Evolutionary conservation across 2,329 filamentous ascomycete genomes (phyloP), one percentile per base, ranked within the genome.

Genomic region (Aspergillus sp.): DNA sequence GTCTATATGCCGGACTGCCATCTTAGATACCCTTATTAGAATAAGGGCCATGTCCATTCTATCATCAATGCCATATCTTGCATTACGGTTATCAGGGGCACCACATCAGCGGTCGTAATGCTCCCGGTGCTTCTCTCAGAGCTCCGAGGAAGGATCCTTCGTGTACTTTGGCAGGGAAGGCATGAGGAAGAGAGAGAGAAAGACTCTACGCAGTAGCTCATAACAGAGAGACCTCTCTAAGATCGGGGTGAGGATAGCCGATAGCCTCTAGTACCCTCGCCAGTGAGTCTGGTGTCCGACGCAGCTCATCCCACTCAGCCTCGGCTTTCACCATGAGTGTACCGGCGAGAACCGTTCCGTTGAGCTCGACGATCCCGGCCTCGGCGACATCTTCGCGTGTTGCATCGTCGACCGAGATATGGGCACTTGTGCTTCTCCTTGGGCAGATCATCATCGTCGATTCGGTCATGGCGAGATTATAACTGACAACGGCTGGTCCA

Each of bases 291-390:
- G 77, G 77, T 31, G 80, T 74, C 6, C 69, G 63, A 34, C 77
- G 74, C 43, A 87, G 67, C 41, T 75, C 64, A 62, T 85, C 77
- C 83, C 83, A 87, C 68, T 86, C 83, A 8, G 76, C 77, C 67
- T 84, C 75, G 7, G 79, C 74, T 71, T 87, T 87, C 22, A 87
- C 85, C 84, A 87, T 85, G 63, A 87, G 72, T 4, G 84, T 87
- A 1, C 84, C 85, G 1, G 80, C 85, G 3, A 87, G 75, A 19
- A 85, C 77, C 0, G 85, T 87, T 3, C 85, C 85, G 63, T 87
- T 87, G 41, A 87, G 68, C 8, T 81, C 81, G 17, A 86, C 77
- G 46, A 79, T 72, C 8, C 82, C 77, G 2, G 70, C 70, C 7
- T 74, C 73, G 1, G 56, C 64, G 5, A 73, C 62, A 34, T 73